phyloP scores from a whole-genome alignment of 306 rosid species.

The Acacia crassicarpa region DNA sequence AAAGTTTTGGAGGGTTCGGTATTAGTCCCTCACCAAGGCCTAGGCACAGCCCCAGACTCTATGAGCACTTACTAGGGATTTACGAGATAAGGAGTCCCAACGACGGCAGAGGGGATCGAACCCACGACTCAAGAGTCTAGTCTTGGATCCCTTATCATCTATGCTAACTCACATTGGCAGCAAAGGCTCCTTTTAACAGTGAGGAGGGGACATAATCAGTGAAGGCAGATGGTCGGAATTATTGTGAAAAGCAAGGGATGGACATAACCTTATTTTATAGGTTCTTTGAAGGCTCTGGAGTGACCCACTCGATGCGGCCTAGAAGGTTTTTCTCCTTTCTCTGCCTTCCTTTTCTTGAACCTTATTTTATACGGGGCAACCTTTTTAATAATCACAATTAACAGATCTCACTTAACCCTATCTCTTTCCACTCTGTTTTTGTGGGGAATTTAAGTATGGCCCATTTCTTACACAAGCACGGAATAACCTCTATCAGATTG shows the following conservation, averaged over 20 bases:
- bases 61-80: too few relatives aligned
- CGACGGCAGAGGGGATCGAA: too few relatives aligned
- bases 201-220: slow-evolving; percentile 48
- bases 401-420: slow-evolving; percentile 25
- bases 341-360: slow-evolving; percentile 27
- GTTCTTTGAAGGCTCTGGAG: slow-evolving; percentile 6
- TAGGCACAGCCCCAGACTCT: too few relatives aligned
- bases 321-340: slow-evolving; percentile 27
- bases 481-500: slow-evolving; percentile 34
- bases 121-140: too few relatives aligned
- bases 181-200: slow-evolving; percentile 29
- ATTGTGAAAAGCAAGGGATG: slow-evolving; percentile 35
- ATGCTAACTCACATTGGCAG: too few relatives aligned
- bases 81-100: too few relatives aligned
- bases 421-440: slow-evolving; percentile 15
- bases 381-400: slow-evolving; percentile 34
- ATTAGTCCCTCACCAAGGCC: too few relatives aligned
- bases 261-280: background rate
- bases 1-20: too few relatives aligned
- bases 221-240: slow-evolving; percentile 46
- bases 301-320: slow-evolving; percentile 48
- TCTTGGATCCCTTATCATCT: too few relatives aligned
- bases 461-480: background rate
- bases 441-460: slow-evolving; percentile 3
- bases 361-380: slow-evolving; percentile 22